phyloP scores from a whole-genome alignment of 148 eudicot species.

The Euryodendron excelsum region DNA sequence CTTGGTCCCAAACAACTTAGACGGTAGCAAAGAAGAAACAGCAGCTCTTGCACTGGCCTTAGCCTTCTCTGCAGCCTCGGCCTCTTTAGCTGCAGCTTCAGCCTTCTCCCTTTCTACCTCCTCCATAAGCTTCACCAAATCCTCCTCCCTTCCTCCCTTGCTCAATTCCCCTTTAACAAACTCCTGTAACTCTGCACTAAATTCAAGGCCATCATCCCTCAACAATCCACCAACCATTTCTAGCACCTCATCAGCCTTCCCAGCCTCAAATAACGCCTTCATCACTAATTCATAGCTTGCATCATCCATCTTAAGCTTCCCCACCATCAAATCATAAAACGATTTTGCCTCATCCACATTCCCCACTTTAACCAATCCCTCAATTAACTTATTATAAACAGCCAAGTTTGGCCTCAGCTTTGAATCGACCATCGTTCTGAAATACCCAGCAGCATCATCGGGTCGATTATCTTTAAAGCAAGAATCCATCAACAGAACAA shows the following conservation, averaged over 20 bases:
- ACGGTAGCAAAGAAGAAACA: constrained; percentile 67
- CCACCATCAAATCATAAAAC: constrained; percentile 82
- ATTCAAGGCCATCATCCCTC: constrained; percentile 74
- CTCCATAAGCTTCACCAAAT: constrained; percentile 62
- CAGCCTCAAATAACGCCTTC: constrained; percentile 67
- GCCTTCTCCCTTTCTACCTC: constrained; percentile 76
- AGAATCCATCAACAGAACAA: constrained; percentile 71
- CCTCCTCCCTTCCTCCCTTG: constrained; percentile 72
- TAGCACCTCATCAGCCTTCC: constrained; percentile 73
- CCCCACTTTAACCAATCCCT: constrained; percentile 75
- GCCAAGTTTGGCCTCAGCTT: constrained; percentile 76
- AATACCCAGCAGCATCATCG: constrained; percentile 83
- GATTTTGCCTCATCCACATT: constrained; percentile 85
- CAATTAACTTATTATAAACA: constrained; percentile 66
- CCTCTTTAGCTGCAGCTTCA: constrained; percentile 71
- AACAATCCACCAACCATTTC: constrained; percentile 56
- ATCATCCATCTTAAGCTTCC: constrained; percentile 81
- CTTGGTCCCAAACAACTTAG: constrained; percentile 67
- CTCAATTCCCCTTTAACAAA: constrained; percentile 67
- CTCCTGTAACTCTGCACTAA: constrained; percentile 70
- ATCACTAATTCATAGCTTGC: constrained; percentile 75
- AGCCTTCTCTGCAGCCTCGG: constrained; percentile 72
- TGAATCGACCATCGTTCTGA: constrained; percentile 66
- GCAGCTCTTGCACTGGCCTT: constrained; percentile 80
- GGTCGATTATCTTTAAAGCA: constrained; percentile 77